Percentiles rank a stretch among this genome's conserved stretches.
Evolutionary conservation across 805 yeast genomes (phyloP).

Genomic region (Spathaspora passalidarum): DNA sequence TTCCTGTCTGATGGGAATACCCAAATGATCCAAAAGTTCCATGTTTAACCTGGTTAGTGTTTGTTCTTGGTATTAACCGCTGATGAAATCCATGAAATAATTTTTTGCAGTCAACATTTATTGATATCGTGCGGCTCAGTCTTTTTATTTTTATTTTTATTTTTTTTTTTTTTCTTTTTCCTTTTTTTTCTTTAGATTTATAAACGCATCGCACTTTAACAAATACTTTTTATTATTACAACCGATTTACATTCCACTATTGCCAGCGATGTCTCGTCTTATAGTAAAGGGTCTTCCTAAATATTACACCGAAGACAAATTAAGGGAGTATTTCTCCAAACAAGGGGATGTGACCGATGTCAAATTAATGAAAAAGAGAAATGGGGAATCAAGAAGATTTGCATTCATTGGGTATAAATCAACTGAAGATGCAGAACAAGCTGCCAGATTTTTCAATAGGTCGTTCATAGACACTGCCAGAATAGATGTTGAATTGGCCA

Average conservation of each 20-base stretch:
- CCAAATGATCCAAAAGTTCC: slow-evolving; percentile 11
- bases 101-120: slow-evolving; percentile 1
- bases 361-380: slow-evolving; percentile 72
- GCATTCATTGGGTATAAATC: slow-evolving; percentile 87
- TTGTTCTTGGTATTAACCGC: neutral
- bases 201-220: slow-evolving; percentile 2
- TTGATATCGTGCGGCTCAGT: neutral
- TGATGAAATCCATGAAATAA: neutral
- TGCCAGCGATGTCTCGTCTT: slow-evolving; percentile 66
- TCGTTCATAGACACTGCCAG: slow-evolving; percentile 82
- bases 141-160: neutral
- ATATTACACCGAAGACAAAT: slow-evolving; percentile 69
- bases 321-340: slow-evolving; percentile 60
- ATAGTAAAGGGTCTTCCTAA: slow-evolving; percentile 88
- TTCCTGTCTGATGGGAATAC: neutral
- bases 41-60: neutral
- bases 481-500: slow-evolving; percentile 78
- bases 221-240: neutral
- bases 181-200: neutral
- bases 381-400: slow-evolving; percentile 87
- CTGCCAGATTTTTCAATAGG: slow-evolving; percentile 70
- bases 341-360: slow-evolving; percentile 82
- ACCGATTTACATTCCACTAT: neutral
- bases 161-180: neutral
- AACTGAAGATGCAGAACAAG: slow-evolving; percentile 71